These are phyloP conservation scores for Tulasnella sp. DNA, from an alignment of 768 basidiomycete genomes.

Conservation along the genomic window DNA sequence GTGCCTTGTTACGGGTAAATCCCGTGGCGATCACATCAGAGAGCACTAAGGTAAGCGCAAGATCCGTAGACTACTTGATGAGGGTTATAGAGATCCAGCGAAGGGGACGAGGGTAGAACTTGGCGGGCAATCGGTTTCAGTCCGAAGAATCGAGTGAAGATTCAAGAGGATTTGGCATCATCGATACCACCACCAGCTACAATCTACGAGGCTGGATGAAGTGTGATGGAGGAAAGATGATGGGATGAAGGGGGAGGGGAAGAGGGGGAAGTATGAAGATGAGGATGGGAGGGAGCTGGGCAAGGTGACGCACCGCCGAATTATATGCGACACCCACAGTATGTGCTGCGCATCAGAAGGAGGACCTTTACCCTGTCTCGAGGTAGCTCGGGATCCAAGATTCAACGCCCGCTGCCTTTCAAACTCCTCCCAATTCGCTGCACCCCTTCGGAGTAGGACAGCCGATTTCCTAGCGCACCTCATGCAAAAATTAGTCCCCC, in stretches of 20 bases:
- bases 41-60: not conserved
- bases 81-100: not conserved
- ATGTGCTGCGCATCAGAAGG: not conserved
- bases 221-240: too few relatives aligned
- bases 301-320: not conserved
- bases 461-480: not conserved
- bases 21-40: not conserved
- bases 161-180: not conserved
- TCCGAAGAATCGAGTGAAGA: not conserved
- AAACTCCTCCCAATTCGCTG: not conserved
- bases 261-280: too few relatives aligned
- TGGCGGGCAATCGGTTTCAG: not conserved
- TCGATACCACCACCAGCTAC: too few relatives aligned
- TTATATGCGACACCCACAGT: not conserved
- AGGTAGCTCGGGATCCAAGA: not conserved
- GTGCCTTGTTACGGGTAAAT: not conserved
- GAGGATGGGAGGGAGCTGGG: not conserved
- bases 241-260: too few relatives aligned
- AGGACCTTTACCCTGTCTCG: not conserved
- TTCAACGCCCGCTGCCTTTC: not conserved
- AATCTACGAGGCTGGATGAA: too few relatives aligned
- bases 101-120: not conserved
- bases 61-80: not conserved
- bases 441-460: not conserved
- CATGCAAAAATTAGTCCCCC: not conserved